A percentile compares a stretch with the other conserved stretches of the same genome.
Conservation (phyloP, 306 rosid genomes). For the Acacia confusa region DNA sequence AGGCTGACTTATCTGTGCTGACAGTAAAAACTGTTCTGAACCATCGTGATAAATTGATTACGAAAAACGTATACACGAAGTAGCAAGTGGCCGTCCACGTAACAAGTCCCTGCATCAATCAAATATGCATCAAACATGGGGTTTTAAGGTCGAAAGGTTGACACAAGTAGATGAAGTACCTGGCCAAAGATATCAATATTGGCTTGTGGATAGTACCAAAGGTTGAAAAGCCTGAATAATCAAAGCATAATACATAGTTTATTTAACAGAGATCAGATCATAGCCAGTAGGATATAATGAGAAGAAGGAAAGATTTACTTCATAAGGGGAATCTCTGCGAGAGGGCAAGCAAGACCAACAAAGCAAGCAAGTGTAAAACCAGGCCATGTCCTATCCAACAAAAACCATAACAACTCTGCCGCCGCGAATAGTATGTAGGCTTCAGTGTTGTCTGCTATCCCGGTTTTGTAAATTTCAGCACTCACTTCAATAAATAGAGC, state of each 20-base stretch:
- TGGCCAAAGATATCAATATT: conserved; percentile 47
- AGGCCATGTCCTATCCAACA: conserved; percentile 61
- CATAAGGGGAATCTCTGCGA: conserved; percentile 51
- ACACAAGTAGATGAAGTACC: conserved; percentile 28
- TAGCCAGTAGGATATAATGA: neutral
- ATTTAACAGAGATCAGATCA: neutral
- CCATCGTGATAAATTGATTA: conserved; percentile 50
- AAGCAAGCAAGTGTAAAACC: conserved; percentile 76
- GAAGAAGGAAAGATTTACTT: conserved; percentile 35
- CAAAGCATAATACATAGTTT: neutral
- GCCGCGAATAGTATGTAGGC: conserved; percentile 72
- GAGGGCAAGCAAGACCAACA: conserved; percentile 54
- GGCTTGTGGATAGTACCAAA: conserved; percentile 49
- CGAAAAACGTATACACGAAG: conserved; percentile 37
- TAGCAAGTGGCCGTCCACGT: conserved; percentile 58
- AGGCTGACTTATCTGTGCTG: conserved; percentile 33
- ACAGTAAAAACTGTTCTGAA: conserved; percentile 35
- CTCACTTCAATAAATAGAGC: conserved; percentile 71
- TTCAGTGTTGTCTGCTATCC: conserved; percentile 64
- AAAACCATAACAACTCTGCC: conserved; percentile 80
- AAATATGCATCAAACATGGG: neutral
- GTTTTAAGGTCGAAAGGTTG: neutral
- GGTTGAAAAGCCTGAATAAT: conserved; percentile 42
- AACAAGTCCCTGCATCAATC: conserved; percentile 42
- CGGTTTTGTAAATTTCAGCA: conserved; percentile 84